Evolutionary conservation across 306 rosid genomes (phyloP).

Genomic region (Spatholobus suberectus): DNA sequence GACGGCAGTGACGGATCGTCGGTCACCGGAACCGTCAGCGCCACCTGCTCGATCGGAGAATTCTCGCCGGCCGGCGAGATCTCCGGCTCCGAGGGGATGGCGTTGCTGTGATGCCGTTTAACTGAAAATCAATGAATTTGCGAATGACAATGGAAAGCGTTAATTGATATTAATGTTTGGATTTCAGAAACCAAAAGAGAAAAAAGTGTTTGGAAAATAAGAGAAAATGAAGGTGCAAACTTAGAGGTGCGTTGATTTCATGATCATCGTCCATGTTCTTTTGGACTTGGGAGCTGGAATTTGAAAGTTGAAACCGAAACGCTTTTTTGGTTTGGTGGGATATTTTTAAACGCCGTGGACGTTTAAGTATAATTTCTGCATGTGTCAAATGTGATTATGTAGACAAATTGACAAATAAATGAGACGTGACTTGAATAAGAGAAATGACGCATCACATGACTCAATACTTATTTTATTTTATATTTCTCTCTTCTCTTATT

Average conservation of each 20-base stretch:
- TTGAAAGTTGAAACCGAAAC: background rate
- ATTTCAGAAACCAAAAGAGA: background rate
- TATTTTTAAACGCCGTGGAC: background rate
- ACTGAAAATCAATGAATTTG: slow-evolving; percentile 43
- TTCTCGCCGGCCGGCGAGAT: slow-evolving; percentile 35
- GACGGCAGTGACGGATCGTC: slow-evolving; percentile 72
- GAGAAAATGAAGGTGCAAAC: slow-evolving; percentile 42
- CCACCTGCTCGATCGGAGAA: slow-evolving; percentile 76
- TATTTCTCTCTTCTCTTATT: too few relatives aligned
- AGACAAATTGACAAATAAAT: background rate
- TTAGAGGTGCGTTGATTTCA: slow-evolving; percentile 55
- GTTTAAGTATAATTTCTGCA: background rate
- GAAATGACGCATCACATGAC: background rate
- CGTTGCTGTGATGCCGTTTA: slow-evolving; percentile 7
- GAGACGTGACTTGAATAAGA: background rate
- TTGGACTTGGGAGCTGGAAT: background rate
- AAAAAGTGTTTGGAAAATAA: background rate
- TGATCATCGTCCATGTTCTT: background rate
- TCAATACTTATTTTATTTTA: too few relatives aligned
- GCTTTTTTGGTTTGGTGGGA: background rate
- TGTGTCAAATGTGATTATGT: background rate
- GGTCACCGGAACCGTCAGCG: slow-evolving; percentile 68
- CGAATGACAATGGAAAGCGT: background rate
- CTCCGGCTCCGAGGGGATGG: background rate
- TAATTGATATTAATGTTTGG: background rate